These are phyloP conservation scores for Pleurotus platypus DNA, from an alignment of 768 basidiomycete genomes.

Conservation along the genomic window DNA sequence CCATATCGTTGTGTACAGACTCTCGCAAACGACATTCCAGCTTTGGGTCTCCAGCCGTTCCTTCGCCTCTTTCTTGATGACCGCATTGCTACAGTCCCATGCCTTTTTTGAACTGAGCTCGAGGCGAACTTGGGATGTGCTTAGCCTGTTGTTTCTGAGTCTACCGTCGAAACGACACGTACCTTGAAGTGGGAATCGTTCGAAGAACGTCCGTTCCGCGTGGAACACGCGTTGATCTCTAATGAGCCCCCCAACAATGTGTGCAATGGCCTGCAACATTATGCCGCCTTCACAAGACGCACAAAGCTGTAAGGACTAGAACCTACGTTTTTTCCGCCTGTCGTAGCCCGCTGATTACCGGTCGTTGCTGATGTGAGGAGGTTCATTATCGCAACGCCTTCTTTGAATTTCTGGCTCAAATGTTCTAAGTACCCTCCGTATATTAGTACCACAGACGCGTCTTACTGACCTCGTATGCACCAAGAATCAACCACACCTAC, in stretches of 20 bases:
- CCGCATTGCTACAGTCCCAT: background rate
- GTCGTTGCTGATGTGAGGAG: conserved; percentile 4
- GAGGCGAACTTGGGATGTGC: background rate
- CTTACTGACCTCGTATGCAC: conserved; percentile 24
- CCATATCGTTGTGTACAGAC: background rate
- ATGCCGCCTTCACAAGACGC: no score
- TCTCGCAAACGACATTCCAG: background rate
- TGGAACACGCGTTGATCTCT: conserved; percentile 20
- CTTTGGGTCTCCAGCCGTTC: background rate
- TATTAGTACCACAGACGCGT: background rate
- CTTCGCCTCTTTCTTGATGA: background rate
- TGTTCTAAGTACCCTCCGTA: background rate
- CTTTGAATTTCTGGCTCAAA: conserved; percentile 22
- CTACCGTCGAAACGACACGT: background rate
- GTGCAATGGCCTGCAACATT: conserved; percentile 21
- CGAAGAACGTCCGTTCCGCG: background rate
- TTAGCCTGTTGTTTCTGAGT: background rate
- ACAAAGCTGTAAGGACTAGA: background rate
- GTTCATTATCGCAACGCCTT: conserved; percentile 24
- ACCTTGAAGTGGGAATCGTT: background rate
- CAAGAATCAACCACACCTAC: conserved; percentile 28
- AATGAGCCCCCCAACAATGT: conserved; percentile 32
- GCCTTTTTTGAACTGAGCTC: background rate
- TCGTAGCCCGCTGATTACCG: background rate
- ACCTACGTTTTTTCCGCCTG: background rate